Evolutionary conservation across 2,329 filamentous ascomycete species (phyloP), one percentile per base, ranked within the genome.

Genomic region (Tolypocladium inflatum): DNA sequence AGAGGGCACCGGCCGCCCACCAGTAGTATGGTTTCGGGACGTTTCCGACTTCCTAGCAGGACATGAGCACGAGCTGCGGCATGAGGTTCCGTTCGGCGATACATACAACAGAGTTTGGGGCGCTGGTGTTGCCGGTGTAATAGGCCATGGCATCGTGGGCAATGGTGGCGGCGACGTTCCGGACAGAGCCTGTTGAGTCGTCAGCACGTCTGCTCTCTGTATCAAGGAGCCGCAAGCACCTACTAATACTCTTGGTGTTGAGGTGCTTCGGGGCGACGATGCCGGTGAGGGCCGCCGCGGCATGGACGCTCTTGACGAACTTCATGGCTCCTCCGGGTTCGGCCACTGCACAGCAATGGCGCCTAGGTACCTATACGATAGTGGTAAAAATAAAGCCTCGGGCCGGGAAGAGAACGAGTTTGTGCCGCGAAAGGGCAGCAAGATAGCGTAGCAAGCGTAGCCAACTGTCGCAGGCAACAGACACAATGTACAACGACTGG

Each of bases 21-120:
- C 82, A 87, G 74, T 84, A 91, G 66, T 88, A 86, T 30, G 87
- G 87, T 35, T 78, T 70, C 3, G 84, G 83, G 38, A 91, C 78
- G 63, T 88, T 81, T 56, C 79, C 85, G 50, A 86, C 78, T 10
- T 79, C 78, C 71, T 83, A 30, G 4, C 33, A 51, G 17, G 35
- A 26, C 8, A 54, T 63, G 17, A 61, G 59, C 48, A 56, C 23
- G 15, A 13, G 11, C 39, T 23, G 15, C 21, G 4, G 21, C 30
- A 17, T 11, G 9, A 37, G 11, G 11, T 48, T 52, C n/a, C n/a
- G 4, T 30, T 19, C n/a, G 26, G 26, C 26, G 26, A 19, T 4
- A 59, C 70, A 45, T 70, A 79, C 76, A 51, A 74, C 68, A 51
- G 76, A 71, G 15, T 75, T 79, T 51, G 80, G 76, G n/a, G 78